These are phyloP conservation scores for Pythium guiyangense DNA, from an alignment of 352 stramenopile species.

Conservation along the genomic window DNA sequence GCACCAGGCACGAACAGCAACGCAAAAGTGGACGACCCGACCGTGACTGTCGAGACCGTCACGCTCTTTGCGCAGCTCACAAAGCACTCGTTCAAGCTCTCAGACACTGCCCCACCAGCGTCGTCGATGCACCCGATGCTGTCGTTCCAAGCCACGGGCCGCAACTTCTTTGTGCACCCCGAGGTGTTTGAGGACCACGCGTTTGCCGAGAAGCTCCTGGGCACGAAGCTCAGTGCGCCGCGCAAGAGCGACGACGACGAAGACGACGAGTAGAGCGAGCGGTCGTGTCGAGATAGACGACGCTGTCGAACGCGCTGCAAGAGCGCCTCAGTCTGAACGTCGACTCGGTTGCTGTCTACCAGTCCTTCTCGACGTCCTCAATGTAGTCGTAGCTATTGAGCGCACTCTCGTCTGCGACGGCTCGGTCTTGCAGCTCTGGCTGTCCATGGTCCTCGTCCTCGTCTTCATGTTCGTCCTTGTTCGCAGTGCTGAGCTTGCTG, in stretches of 20 bases:
- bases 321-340: neutral
- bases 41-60: conserved; percentile 64
- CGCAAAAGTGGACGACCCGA: conserved; percentile 21
- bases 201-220: conserved; percentile 57
- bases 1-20: conserved; percentile 4
- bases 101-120: conserved; percentile 45
- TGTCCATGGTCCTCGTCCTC: conserved; percentile 1
- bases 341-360: conserved; percentile 9
- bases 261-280: conserved; percentile 7
- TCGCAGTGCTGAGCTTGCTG: too few relatives aligned
- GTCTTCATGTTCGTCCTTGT: neutral
- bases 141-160: conserved; percentile 61
- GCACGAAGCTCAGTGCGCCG: conserved; percentile 25
- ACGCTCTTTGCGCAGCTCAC: conserved; percentile 61
- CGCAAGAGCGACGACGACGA: conserved; percentile 16
- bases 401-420: conserved; percentile 52
- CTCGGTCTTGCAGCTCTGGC: conserved; percentile 24
- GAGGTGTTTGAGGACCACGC: conserved; percentile 58
- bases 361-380: conserved; percentile 54
- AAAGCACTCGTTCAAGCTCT: conserved; percentile 51
- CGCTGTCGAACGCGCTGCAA: too few relatives aligned
- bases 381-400: conserved; percentile 87
- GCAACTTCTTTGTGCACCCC: conserved; percentile 79
- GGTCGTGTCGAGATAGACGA: neutral
- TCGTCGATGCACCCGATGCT: conserved; percentile 81